Percentiles rank a stretch among this genome's conserved stretches.
phyloP scores from a whole-genome alignment of 208 protist species.

The Trichomonas tenax region DNA sequence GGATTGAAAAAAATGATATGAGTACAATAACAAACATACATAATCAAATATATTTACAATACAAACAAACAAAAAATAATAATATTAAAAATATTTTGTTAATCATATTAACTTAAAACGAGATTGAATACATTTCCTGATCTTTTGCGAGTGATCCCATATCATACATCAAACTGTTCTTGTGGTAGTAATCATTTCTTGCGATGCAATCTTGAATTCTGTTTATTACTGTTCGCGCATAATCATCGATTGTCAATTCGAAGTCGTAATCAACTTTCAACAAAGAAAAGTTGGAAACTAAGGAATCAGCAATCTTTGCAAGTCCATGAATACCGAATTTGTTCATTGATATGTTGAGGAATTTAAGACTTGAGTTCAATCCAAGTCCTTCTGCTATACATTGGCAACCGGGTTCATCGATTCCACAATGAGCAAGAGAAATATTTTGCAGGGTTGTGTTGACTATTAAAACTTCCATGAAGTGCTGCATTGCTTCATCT shows the following conservation, averaged over 20 bases:
- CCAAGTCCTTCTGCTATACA: not conserved
- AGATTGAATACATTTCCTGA: no score
- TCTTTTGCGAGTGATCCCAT: not conserved
- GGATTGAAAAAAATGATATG: no score
- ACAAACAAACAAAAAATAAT: no score
- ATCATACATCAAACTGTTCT: not conserved
- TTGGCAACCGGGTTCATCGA: not conserved
- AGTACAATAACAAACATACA: no score
- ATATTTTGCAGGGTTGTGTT: not conserved
- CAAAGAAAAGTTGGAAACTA: no score
- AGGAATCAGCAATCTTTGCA: not conserved
- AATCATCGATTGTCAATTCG: no score
- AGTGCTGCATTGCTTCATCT: not conserved
- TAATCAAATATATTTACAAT: no score
- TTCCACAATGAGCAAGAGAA: not conserved
- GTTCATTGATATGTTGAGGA: not conserved
- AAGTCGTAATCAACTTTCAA: no score
- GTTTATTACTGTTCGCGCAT: not conserved
- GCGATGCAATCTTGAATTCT: not conserved
- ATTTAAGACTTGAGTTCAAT: not conserved
- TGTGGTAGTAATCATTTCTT: conserved; percentile 16
- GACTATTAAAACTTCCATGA: not conserved
- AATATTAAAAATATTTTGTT: no score
- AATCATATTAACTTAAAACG: no score
- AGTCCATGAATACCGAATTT: not conserved